Percentiles rank a stretch among this genome's conserved stretches.
Conservation (phyloP, 371 early-diverging fungal genomes). For the Batrachochytrium dendrobatidis region DNA sequence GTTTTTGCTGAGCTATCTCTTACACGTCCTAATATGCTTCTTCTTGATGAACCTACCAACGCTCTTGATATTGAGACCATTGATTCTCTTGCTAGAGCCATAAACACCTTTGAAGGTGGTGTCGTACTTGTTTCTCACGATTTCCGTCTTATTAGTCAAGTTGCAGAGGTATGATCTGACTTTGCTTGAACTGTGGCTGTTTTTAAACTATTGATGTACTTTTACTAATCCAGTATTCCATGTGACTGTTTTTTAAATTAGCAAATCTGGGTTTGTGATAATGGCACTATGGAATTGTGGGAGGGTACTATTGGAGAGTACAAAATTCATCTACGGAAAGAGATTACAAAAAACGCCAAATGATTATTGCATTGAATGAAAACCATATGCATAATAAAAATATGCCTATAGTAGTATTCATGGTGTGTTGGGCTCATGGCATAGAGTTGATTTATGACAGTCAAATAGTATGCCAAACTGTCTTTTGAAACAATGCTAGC, state of each 20-base stretch:
- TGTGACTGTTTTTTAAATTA: constrained; percentile 6
- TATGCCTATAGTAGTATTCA: no score
- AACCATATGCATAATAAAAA: no score
- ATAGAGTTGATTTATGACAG: no score
- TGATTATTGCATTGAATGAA: no score
- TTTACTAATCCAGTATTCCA: neutral
- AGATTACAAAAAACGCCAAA: no score
- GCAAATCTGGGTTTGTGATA: constrained; percentile 93
- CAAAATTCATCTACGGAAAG: constrained; percentile 78
- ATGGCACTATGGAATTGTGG: constrained; percentile 56
- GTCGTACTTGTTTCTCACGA: constrained; percentile 99
- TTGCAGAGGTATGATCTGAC: constrained; percentile 60
- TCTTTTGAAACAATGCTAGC: no score
- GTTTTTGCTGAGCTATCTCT: constrained; percentile 94
- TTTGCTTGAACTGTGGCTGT: neutral
- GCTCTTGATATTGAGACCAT: constrained; percentile 72
- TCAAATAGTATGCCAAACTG: no score
- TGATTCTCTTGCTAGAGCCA: constrained; percentile 93
- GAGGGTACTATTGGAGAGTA: constrained; percentile 79
- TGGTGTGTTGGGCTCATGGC: no score
- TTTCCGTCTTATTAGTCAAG: constrained; percentile 93
- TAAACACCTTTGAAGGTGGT: constrained; percentile 92
- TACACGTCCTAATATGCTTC: constrained; percentile 82
- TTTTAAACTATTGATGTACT: neutral
- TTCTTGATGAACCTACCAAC: constrained; percentile 96